Conservation (phyloP, 192 early-diverging fungal species). For the Dispira parvispora region DNA sequence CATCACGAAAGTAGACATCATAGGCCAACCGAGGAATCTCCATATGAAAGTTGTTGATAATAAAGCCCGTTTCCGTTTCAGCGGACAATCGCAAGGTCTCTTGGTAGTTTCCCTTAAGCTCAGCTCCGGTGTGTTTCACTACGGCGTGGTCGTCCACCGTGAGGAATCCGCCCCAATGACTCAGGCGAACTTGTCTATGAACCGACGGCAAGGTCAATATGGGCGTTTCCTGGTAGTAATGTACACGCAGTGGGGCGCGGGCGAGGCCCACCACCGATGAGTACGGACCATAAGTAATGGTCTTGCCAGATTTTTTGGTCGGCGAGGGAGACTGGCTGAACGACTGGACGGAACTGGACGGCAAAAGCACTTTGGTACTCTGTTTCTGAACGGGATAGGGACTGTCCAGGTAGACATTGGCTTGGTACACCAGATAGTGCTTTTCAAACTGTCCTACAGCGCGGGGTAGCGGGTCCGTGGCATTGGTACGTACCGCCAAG, state of each 20-base stretch:
- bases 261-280: slow-evolving; percentile 22
- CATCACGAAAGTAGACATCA: slow-evolving; percentile 72
- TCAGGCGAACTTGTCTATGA: slow-evolving; percentile 58
- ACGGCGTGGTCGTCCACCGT: slow-evolving; percentile 66
- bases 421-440: slow-evolving; percentile 45
- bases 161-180: slow-evolving; percentile 69
- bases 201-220: slow-evolving; percentile 38
- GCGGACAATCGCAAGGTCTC: slow-evolving; percentile 17
- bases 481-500: slow-evolving; percentile 5
- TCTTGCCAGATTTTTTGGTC: slow-evolving; percentile 28
- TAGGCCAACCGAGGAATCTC: slow-evolving; percentile 48
- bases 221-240: slow-evolving; percentile 44
- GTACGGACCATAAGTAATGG: slow-evolving; percentile 62
- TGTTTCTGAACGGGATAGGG: slow-evolving; percentile 52
- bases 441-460: slow-evolving; percentile 40
- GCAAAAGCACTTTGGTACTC: slow-evolving; percentile 52
- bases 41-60: slow-evolving; percentile 20
- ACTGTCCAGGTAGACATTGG: slow-evolving; percentile 40
- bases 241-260: slow-evolving; percentile 30
- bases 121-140: slow-evolving; percentile 39
- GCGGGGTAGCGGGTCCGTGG: slow-evolving; percentile 2
- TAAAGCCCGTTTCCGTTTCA: slow-evolving; percentile 16
- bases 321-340: slow-evolving; percentile 18
- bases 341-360: slow-evolving; percentile 20
- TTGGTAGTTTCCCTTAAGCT: slow-evolving; percentile 13